Evolutionary conservation across 2,329 filamentous ascomycete species (phyloP).

Genomic region (Epichloe gansuensis): DNA sequence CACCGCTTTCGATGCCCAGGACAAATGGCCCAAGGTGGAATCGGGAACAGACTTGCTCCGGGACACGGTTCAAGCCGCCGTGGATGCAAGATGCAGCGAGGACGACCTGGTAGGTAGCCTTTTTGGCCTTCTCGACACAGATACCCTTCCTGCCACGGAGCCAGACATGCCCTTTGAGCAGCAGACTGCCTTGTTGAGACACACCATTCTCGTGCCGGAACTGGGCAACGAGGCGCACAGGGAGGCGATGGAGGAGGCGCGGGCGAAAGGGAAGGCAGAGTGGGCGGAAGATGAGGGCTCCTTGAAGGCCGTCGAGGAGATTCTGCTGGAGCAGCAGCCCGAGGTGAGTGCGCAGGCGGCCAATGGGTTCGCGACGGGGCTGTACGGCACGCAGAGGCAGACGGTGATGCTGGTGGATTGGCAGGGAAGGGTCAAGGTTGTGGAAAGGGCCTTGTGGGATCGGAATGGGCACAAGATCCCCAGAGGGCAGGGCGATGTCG

Average conservation of each 20-base stretch:
- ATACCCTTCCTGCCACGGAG: slow-evolving; percentile 37
- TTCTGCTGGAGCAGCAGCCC: slow-evolving; percentile 24
- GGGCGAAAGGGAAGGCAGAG: slow-evolving; percentile 23
- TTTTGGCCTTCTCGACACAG: slow-evolving; percentile 41
- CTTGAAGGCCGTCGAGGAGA: slow-evolving; percentile 22
- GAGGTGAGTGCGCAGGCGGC: slow-evolving; percentile 17
- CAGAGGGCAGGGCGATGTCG: slow-evolving; percentile 41
- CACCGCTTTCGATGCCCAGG: slow-evolving; percentile 39
- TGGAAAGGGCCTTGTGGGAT: slow-evolving; percentile 49
- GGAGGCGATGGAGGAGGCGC: slow-evolving; percentile 30
- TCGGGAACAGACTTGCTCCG: slow-evolving; percentile 35
- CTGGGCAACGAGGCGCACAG: slow-evolving; percentile 38
- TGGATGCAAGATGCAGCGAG: slow-evolving; percentile 25
- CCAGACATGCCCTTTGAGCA: slow-evolving; percentile 36
- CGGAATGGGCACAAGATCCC: slow-evolving; percentile 40
- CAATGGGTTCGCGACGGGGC: slow-evolving; percentile 39
- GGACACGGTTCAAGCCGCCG: slow-evolving; percentile 28
- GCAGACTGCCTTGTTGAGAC: slow-evolving; percentile 38
- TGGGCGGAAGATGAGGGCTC: slow-evolving; percentile 25
- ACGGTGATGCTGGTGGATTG: slow-evolving; percentile 49
- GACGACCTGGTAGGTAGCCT: slow-evolving; percentile 37
- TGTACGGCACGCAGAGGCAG: slow-evolving; percentile 54
- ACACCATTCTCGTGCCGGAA: slow-evolving; percentile 48
- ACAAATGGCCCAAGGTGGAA: slow-evolving; percentile 48
- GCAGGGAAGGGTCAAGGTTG: slow-evolving; percentile 47